A percentile compares a stretch with the other conserved stretches of the same genome.
These are phyloP conservation scores for Fusarium buharicum DNA, from an alignment of 2,329 filamentous ascomycete species.

Conservation along the genomic window DNA sequence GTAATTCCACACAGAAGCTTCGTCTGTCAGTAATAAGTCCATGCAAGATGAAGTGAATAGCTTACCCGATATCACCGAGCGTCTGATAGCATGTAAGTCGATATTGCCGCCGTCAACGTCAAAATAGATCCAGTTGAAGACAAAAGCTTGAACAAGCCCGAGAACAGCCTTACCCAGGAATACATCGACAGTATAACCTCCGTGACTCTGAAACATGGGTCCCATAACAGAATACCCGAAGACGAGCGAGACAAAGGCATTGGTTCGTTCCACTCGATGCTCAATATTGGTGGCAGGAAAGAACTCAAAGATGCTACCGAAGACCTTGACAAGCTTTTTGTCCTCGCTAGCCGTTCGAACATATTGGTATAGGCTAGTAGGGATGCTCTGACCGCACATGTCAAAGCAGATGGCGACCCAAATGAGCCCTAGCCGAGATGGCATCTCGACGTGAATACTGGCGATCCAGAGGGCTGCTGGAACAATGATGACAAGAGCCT, in stretches of 20 bases:
- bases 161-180: slow-evolving; percentile 72
- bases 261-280: slow-evolving; percentile 71
- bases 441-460: slow-evolving; percentile 66
- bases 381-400: slow-evolving; percentile 57
- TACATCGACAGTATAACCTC: slow-evolving; percentile 59
- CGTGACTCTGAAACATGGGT: slow-evolving; percentile 66
- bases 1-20: slow-evolving; percentile 64
- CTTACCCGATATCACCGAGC: slow-evolving; percentile 57
- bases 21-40: slow-evolving; percentile 7
- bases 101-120: slow-evolving; percentile 69
- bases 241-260: slow-evolving; percentile 72
- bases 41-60: neutral
- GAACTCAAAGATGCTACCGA: slow-evolving; percentile 63
- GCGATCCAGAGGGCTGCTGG: slow-evolving; percentile 68
- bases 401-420: slow-evolving; percentile 67
- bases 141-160: slow-evolving; percentile 66
- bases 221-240: slow-evolving; percentile 73
- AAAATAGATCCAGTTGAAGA: slow-evolving; percentile 72
- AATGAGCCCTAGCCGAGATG: slow-evolving; percentile 64
- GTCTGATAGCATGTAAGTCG: slow-evolving; percentile 69
- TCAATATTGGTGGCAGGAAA: slow-evolving; percentile 72
- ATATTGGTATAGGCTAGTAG: slow-evolving; percentile 55
- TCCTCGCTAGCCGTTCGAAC: slow-evolving; percentile 30
- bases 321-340: slow-evolving; percentile 34
- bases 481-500: slow-evolving; percentile 57